Evolutionary conservation across 2,329 filamentous ascomycete species (phyloP), one percentile per base, ranked within the genome.

Genomic region (Botryotinia convoluta): DNA sequence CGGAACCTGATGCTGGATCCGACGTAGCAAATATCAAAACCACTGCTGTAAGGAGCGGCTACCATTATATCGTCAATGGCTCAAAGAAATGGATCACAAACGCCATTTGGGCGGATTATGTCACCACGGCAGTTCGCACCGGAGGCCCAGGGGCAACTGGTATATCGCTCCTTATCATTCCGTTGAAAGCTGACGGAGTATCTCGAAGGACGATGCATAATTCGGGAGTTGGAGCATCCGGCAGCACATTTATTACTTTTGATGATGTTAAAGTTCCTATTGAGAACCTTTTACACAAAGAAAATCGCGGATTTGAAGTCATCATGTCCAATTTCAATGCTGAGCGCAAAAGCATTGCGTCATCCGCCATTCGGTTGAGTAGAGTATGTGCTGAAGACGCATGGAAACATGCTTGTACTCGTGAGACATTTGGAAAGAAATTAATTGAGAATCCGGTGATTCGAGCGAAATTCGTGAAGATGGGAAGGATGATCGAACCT

Each of bases 1-100:
- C 90, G 3, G 90, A 92, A 79, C 89, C 90, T 0, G 85, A 84
- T 79, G 87, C 87, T 72, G 88, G 88, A 0, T 91, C 88, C 0
- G 90, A 92, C 78, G 89, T 92, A 4, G 89, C 89, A 0, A 87
- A 87, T 75, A 86, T 92, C 62, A 84, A 84, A 69, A 91, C 90
- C 4, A 91, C 87, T 0, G 90, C 90, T 0, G 79, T 81, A 54
- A 83, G 82, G 39, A 83, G 87, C 54, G 87, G 86, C 0, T 82
- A 84, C 48, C 79, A 83, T 67, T 92, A 91, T 77, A 78, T 90
- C 51, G 88, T 92, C n/a, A 91, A 90, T 73, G 90, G 90, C 0
- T 85, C 86, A 69, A 92, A 92, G 83, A 91, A 91, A 79, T 91
- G 89, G 89, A 91, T 92, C 76, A 91, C 90, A 1, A 89, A 88